Base-by-base conservation (phyloP, 306 rosid species). In the Myrica gale region DNA sequence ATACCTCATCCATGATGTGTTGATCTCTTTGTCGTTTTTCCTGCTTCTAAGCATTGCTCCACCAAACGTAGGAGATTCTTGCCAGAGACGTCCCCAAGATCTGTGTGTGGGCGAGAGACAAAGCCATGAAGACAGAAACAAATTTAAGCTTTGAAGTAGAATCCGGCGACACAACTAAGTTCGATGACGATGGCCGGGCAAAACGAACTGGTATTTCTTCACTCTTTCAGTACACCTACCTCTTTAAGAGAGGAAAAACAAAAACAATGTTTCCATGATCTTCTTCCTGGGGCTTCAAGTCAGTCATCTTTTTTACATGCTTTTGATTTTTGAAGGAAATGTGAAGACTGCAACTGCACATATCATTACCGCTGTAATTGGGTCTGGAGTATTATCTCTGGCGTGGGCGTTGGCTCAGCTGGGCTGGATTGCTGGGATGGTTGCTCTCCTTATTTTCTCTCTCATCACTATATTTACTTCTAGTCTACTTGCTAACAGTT, bases 401-500 rank as follows among this genome's bases (percentile, higher is more conserved):
- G 83, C 78, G 20, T 84, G 88, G 88, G 85, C 82, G 10, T 11
- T 80, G 6, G 85, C 88, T n/a, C 90, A 87, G 3, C 50, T 87
- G 81, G 90, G 90, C 0, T 87, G 88, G 88, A 68, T 84, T 37
- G 83, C 63, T 3, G 88, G 90, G 67, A 20, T 70, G 20, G 0
- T 41, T 5, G 5, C 16, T 21, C 67, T 87, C 0, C 0, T 69
- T 0, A 0, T 50, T 9, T 87, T 84, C 80, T 71, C 88, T 0
- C 0, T 74, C 6, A 50, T 84, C 37, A 84, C 84, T 60, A 57
- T 79, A 45, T 54, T 41, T 9, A 71, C 86, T 32, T 82, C 84
- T 16, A 17, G 0, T 78, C 56, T 87, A 42, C 82, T 82, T 42
- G 20, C 62, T 7, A 77, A 87, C n/a, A 70, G 83, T 44, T 87